Percentiles rank a stretch among this genome's conserved stretches.
Conservation (phyloP, 164 flowering plant species). For the Tinospora cordifolia region DNA sequence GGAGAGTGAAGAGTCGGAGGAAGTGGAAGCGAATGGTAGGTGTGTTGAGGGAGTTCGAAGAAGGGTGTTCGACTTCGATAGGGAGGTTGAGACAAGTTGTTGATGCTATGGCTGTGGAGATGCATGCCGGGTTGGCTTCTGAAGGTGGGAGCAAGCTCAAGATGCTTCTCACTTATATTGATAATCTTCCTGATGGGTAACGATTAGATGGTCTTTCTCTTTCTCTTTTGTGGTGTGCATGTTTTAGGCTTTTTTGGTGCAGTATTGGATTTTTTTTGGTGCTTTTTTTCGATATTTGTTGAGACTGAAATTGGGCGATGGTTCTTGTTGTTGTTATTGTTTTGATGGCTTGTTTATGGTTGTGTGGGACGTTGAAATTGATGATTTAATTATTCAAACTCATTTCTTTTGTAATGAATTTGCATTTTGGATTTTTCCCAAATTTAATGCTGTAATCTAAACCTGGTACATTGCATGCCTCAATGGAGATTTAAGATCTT, state of each 20-base stretch:
- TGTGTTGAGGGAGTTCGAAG: slow-evolving; percentile 62
- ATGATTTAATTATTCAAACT: not conserved
- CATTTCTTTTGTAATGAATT: too few species aligned
- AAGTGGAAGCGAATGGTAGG: slow-evolving; percentile 64
- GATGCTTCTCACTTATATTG: slow-evolving; percentile 80
- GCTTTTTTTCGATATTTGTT: not conserved
- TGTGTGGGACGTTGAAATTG: not conserved
- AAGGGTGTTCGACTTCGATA: slow-evolving; percentile 52
- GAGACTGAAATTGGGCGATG: too few species aligned
- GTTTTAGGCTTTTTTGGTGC: not conserved
- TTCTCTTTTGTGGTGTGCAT: not conserved
- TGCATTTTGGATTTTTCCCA: too few species aligned
- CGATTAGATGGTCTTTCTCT: not conserved
- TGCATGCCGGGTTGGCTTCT: slow-evolving; percentile 97
- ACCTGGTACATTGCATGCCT: too few species aligned
- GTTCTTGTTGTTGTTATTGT: not conserved
- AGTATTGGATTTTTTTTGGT: not conserved
- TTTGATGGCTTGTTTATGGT: not conserved
- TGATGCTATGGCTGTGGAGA: slow-evolving; percentile 93
- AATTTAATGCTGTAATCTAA: too few species aligned
- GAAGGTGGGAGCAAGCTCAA: slow-evolving; percentile 91
- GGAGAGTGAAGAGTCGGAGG: slow-evolving; percentile 50
- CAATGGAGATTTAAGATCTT: too few species aligned
- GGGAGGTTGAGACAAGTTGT: slow-evolving; percentile 64
- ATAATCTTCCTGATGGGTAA: slow-evolving; percentile 77